Percentiles rank a stretch among this genome's conserved stretches.
phyloP scores from a whole-genome alignment of 306 rosid genomes.

The Ceratonia siliqua region DNA sequence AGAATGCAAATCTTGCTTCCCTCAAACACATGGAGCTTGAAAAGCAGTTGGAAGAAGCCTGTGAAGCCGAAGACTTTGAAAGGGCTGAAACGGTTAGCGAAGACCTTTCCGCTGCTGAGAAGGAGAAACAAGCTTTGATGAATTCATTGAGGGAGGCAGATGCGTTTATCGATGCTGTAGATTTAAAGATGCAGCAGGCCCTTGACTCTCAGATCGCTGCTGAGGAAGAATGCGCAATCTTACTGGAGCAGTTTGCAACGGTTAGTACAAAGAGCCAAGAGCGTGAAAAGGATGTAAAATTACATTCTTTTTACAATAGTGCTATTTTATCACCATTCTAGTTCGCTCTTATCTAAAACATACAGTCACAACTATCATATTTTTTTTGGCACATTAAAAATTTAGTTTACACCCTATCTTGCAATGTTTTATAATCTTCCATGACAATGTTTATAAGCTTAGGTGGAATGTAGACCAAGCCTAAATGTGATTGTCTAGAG shows the following conservation, averaged over 20 bases:
- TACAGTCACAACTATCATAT: not conserved
- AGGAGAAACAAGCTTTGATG: slow-evolving; percentile 47
- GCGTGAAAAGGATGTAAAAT: not conserved
- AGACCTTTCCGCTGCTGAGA: slow-evolving; percentile 60
- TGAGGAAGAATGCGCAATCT: slow-evolving; percentile 60
- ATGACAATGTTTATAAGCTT: not conserved
- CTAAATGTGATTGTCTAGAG: not conserved
- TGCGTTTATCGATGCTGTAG: slow-evolving; percentile 52
- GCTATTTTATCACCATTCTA: slow-evolving; percentile 3
- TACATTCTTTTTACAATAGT: not conserved
- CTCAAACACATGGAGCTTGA: slow-evolving; percentile 51
- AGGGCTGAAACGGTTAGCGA: slow-evolving; percentile 71
- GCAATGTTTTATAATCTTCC: not conserved
- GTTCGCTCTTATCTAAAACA: not conserved
- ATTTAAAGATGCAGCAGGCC: slow-evolving; percentile 59
- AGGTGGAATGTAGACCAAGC: not conserved
- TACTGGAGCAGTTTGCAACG: slow-evolving; percentile 54
- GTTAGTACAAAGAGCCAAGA: slow-evolving; percentile 39
- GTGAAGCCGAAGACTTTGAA: slow-evolving; percentile 85
- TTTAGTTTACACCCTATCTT: not conserved
- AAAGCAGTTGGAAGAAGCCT: slow-evolving; percentile 71
- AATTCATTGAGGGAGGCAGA: slow-evolving; percentile 55
- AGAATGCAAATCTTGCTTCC: slow-evolving; percentile 49
- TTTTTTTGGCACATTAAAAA: not conserved
- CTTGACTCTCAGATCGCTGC: slow-evolving; percentile 57